These are phyloP conservation scores for Tuber calosporum DNA, from an alignment of 495 filamentous ascomycete species.

Conservation along the genomic window DNA sequence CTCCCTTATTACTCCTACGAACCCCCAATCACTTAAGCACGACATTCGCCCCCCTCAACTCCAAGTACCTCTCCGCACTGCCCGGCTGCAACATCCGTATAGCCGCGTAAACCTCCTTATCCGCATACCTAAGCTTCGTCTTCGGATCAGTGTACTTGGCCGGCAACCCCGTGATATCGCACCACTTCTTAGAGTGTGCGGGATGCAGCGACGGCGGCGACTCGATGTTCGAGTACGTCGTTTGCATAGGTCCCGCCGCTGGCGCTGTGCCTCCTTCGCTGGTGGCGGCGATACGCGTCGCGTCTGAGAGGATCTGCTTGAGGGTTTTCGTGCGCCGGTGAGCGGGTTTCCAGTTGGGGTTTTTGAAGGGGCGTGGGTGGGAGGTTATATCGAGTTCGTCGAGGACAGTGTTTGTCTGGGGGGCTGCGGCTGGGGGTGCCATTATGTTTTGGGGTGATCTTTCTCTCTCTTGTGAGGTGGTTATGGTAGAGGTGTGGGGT, in stretches of 20 bases:
- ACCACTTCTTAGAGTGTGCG: constrained; percentile 72
- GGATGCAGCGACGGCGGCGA: constrained; percentile 73
- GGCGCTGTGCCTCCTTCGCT: constrained; percentile 48
- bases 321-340: constrained; percentile 96
- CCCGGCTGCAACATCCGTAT: constrained; percentile 70
- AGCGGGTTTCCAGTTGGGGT: constrained; percentile 77
- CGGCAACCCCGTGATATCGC: constrained; percentile 85
- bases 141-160: constrained; percentile 90
- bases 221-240: constrained; percentile 93
- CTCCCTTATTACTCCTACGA: neutral
- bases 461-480: neutral
- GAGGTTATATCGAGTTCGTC: constrained; percentile 80
- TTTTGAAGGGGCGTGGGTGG: constrained; percentile 78
- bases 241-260: constrained; percentile 56
- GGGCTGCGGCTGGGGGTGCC: constrained; percentile 20
- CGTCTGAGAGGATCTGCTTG: constrained; percentile 92
- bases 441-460: constrained; percentile 9
- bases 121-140: constrained; percentile 78
- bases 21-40: constrained; percentile 62
- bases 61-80: constrained; percentile 76
- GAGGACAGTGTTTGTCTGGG: constrained; percentile 50
- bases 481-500: neutral
- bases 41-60: constrained; percentile 82
- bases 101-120: constrained; percentile 78
- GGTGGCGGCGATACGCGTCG: constrained; percentile 73